A percentile compares a stretch with the other conserved stretches of the same genome.
Evolutionary conservation across 805 yeast species (phyloP).

Genomic region (Saccharomycopsis guyanensis): DNA sequence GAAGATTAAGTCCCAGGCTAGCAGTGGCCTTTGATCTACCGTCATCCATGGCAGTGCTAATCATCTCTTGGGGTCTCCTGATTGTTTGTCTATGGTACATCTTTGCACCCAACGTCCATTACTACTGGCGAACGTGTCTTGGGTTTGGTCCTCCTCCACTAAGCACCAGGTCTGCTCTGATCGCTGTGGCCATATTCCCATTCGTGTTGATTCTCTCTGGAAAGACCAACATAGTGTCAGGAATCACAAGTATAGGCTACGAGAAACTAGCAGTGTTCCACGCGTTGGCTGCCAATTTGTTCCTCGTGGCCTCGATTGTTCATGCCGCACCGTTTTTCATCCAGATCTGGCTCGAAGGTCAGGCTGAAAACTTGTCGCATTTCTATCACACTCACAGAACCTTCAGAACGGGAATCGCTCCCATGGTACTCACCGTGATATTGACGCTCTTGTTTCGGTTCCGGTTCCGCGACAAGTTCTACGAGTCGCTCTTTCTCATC

Average conservation of each 20-base stretch:
- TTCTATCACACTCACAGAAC: background rate
- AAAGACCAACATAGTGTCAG: background rate
- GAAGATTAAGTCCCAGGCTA: too few relatives aligned
- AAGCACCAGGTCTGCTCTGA: background rate
- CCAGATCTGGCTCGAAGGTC: background rate
- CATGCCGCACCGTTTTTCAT: background rate
- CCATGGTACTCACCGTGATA: background rate
- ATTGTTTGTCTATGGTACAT: too few relatives aligned
- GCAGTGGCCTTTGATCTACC: too few relatives aligned
- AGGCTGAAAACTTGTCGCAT: background rate
- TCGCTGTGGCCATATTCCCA: background rate
- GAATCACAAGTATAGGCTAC: too few relatives aligned
- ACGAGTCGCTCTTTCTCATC: background rate
- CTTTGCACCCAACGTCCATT: background rate
- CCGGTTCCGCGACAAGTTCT: background rate
- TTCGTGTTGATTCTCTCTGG: background rate
- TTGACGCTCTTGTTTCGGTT: background rate
- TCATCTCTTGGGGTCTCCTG: too few relatives aligned
- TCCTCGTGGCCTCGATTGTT: background rate
- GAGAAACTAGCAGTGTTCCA: too few relatives aligned
- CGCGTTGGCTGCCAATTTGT: too few relatives aligned
- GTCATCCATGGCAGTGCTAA: too few relatives aligned
- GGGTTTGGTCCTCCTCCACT: background rate
- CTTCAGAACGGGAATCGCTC: background rate
- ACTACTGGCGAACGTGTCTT: background rate